phyloP scores from a whole-genome alignment of 176 grass and related monocot genomes.

The Metroxylon sagu region DNA sequence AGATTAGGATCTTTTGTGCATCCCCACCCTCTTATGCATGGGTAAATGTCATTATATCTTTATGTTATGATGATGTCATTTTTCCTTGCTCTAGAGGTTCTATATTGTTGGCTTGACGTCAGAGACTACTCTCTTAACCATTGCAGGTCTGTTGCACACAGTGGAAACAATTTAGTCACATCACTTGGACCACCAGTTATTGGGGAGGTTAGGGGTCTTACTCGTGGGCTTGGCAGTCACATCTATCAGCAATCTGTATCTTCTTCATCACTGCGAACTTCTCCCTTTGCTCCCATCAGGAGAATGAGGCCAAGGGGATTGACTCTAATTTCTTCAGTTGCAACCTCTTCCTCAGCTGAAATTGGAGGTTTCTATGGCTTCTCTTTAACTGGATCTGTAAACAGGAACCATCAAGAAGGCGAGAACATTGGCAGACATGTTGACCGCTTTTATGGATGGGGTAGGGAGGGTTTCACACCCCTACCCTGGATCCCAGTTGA shows the following conservation, averaged over 20 bases:
- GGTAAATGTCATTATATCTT: constrained; percentile 29
- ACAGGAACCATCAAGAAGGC: constrained; percentile 39
- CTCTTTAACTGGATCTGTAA: constrained; percentile 29
- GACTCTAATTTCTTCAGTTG: constrained; percentile 59
- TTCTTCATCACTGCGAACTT: constrained; percentile 30
- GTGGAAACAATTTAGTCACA: constrained; percentile 45
- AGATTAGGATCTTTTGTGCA: constrained; percentile 60
- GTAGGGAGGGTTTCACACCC: constrained; percentile 31
- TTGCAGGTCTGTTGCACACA: constrained; percentile 52
- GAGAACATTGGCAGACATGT: constrained; percentile 38
- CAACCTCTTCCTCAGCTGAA: constrained; percentile 48
- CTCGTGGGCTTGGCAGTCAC: constrained; percentile 37
- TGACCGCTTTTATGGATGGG: constrained; percentile 44
- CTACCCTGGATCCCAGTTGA: constrained; percentile 22
- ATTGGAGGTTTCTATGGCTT: constrained; percentile 49
- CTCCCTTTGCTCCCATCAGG: constrained; percentile 43
- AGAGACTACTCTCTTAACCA: background rate
- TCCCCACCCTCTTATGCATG: constrained; percentile 53
- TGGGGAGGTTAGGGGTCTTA: constrained; percentile 54
- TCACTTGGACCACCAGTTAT: constrained; percentile 47
- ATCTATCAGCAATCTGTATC: constrained; percentile 55
- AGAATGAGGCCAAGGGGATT: constrained; percentile 69
- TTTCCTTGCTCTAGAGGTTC: no score
- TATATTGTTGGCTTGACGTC: no score
- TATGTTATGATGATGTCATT: background rate